Base-by-base conservation (phyloP, 352 stramenopile species). In the Phytophthora quininea region DNA sequence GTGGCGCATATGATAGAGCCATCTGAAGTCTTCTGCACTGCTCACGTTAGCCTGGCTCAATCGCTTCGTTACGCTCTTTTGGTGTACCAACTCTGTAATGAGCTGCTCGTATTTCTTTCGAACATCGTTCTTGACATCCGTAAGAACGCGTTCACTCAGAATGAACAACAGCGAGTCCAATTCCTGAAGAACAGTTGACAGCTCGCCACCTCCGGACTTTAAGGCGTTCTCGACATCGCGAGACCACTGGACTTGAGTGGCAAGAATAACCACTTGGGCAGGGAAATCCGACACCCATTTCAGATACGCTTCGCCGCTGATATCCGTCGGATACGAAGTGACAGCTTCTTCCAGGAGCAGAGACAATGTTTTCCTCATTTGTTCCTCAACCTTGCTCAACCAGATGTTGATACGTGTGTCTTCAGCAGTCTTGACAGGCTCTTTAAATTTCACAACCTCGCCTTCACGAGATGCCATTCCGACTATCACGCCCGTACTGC, bases 1-100 rank as follows among this genome's bases (percentile, higher is more conserved):
- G 72, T 99, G 99, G 4, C 98, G 89, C 71, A 99, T 97, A 77
- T 99, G 98, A 63, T 99, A 99, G 12, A 99, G 76, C 98, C 98
- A 99, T 4, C 95, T 84, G 77, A 99, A 99, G 66, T 99, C 96
- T 5, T 93, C 89, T 5, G 81, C 73, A 62, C 82, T 90, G 12
- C 66, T 85, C 4, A 98, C 92, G 12, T 82, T 83, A 9, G 86
- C 79, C 62, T 97, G 82, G 29, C 90, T 91, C 61, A 99, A 90
- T 30, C 86, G 91, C 58, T 96, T 93, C 15, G 90, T 99, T 29
- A 99, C 97, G 76, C 99, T 99, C 60, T 98, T 97, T 66, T 99
- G 97, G 66, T 99, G 98, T 19, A 99, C 98, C n/a, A 99, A 87
- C 74, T 99, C 98, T 10, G 98, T 99, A 72, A 99, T 99, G 10